A percentile compares a stretch with the other conserved stretches of the same genome.
Evolutionary conservation across 176 grass and related monocot species (phyloP).

Genomic region (Carex cristatella): DNA sequence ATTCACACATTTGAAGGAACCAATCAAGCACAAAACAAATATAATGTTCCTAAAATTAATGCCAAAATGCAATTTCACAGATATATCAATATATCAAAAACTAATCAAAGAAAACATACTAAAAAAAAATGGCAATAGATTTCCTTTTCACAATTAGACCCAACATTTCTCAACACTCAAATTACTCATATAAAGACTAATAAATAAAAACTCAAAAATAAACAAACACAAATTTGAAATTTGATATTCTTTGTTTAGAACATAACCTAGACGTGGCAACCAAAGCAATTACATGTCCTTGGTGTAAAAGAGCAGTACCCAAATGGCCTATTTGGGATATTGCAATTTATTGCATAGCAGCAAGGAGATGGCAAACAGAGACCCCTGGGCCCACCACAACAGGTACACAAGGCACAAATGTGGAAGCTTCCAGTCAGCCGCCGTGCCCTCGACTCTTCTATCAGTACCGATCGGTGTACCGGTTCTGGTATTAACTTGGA

Average conservation of each 20-base stretch:
- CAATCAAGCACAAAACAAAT: not conserved
- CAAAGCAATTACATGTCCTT: conserved; percentile 65
- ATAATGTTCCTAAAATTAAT: not conserved
- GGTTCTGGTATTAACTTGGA: not conserved
- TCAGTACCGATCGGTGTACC: conserved; percentile 17
- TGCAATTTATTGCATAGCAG: conserved; percentile 96
- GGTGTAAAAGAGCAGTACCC: conserved; percentile 85
- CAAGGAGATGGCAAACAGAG: conserved; percentile 76
- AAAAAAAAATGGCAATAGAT: not conserved
- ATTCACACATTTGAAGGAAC: not conserved
- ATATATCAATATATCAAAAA: conserved; percentile 23
- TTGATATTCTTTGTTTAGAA: conserved; percentile 20
- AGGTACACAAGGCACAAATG: conserved; percentile 75
- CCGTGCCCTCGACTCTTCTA: conserved; percentile 30
- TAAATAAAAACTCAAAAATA: conserved; percentile 23
- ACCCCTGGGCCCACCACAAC: conserved; percentile 59
- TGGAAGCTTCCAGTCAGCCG: conserved; percentile 58
- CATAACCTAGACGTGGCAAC: conserved; percentile 57
- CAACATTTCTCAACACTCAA: conserved; percentile 20
- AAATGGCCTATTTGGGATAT: conserved; percentile 79
- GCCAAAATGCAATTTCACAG: conserved; percentile 6
- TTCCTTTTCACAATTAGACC: conserved; percentile 26
- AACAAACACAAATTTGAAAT: conserved; percentile 7
- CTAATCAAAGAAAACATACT: conserved; percentile 8
- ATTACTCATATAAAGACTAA: conserved; percentile 21